Base-by-base conservation (phyloP, 2,329 filamentous ascomycete species). In the Xylaria sp. region DNA sequence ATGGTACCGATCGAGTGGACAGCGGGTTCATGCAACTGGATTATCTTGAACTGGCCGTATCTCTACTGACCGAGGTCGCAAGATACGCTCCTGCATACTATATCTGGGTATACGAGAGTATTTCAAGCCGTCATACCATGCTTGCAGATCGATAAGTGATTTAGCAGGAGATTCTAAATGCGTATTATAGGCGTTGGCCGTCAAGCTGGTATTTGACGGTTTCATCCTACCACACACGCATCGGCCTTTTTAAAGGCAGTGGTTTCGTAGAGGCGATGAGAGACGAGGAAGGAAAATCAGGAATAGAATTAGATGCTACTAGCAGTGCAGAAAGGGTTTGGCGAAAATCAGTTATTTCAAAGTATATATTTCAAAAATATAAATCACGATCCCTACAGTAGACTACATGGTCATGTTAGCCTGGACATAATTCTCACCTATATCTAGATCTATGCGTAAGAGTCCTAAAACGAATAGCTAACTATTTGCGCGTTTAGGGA, bases 11-110 rank as follows among this genome's bases (percentile, higher is more conserved):
- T 32, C 63, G 55, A 27, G 29, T 40, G 35, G 12, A 13, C 16
- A 16, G 42, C 21, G 40, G 23, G 1, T 55, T 66, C 35, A 29
- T 50, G 5, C 63, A 66, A 23, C 18, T 61, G 1, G 63, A 66
- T 25, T 66, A 66, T 50, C 57, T 66, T 18, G 10, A 44, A 25
- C 12, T 55, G 21, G 37, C 21, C 16, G 5, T 13, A 6, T 18
- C 21, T 9, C 16, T 54, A 21, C 5, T 55, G 16, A n/a, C 9
- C 3, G 16, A 13, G 9, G 23, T 55, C 29, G 5, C 27, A 12
- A 29, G 5, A 5, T 23, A 40, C 42, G 37, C 57, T 25, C 25
- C 55, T n/a, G 37, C 44, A 16, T 32, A 61, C 29, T 29, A 27
- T 21, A 10, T n/a, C 12, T 66, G 57, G 57, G 25, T 50, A 37